Evolutionary conservation across 129 eudicot species (phyloP), one percentile per base, ranked within the genome.

Genomic region (sunflower (Helianthus annuus)): DNA sequence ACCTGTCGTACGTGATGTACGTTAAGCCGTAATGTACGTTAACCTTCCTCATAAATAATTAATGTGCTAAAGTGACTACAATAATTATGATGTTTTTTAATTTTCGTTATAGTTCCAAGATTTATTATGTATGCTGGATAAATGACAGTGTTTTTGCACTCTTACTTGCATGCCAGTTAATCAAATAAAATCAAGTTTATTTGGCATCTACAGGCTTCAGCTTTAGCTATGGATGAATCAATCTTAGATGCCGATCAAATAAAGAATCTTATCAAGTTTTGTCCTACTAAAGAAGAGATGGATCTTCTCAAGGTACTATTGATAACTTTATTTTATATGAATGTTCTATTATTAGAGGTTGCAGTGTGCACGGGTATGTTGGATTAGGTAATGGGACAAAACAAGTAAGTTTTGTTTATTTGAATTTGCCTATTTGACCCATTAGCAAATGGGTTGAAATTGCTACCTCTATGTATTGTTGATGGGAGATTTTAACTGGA

Each of bases 231-330:
- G 90, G 90, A 90, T 80, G 93, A 86, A 53, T 84, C 96, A 58
- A 79, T 90, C 77, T 79, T 90, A 75, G 96, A 90, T 61, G 88
- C 88, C 39, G 96, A 90, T 81, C 96, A 90, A 78, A 88, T 90
- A n/a, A 90, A 90, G 64, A 90, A 90, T 74, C 96, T 90, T 68
- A 89, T 89, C 56, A 89, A 89, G 54, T 89, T 89, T 59, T 89
- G 96, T 80, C 96, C 92, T 44, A 85, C 90, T 12, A 90, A 90
- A 79, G 93, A 90, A 73, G 96, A 90, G 84, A 90, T 90, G 96
- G 93, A 90, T 66, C 88, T 85, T 69, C 92, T 90, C 56, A 90
- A 87, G 96, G 96, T 87, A 77, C 12, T 58, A n/a, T 55, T 10
- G 12, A 66, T 40, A 10, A 19, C 22, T 19, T 36, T 36, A 36